phyloP scores from a whole-genome alignment of 352 stramenopile genomes.

The Globisporangium solare region DNA sequence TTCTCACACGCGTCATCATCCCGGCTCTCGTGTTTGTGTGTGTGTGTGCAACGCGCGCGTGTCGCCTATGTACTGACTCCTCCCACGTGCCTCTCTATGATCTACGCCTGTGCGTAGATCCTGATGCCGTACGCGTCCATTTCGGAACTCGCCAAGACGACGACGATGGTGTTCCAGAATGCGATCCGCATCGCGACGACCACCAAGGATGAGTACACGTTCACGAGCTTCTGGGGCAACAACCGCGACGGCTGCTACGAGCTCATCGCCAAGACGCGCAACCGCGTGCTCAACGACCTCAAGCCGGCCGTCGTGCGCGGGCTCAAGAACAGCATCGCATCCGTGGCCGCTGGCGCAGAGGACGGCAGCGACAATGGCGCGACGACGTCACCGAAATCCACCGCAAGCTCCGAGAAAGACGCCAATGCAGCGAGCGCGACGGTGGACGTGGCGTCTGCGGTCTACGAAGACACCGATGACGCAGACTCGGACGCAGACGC shows the following conservation, averaged over 20 bases:
- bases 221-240: constrained; percentile 83
- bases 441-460: neutral
- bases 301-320: constrained; percentile 4
- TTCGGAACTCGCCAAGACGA: constrained; percentile 75
- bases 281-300: constrained; percentile 31
- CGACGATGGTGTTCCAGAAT: constrained; percentile 77
- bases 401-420: neutral
- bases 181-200: constrained; percentile 65
- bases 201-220: constrained; percentile 72
- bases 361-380: neutral
- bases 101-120: constrained; percentile 33
- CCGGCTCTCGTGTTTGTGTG: constrained; percentile 11
- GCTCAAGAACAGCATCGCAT: neutral
- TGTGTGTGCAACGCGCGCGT: neutral
- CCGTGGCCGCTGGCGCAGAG: neutral
- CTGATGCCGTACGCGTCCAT: constrained; percentile 84
- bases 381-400: neutral
- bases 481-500: constrained; percentile 2
- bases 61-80: constrained; percentile 5
- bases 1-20: constrained; percentile 9
- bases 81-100: neutral
- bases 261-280: constrained; percentile 60
- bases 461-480: constrained; percentile 9
- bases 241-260: constrained; percentile 80
- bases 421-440: neutral